Evolutionary conservation across 768 basidiomycete genomes (phyloP).

Genomic region (Trametes villosa): DNA sequence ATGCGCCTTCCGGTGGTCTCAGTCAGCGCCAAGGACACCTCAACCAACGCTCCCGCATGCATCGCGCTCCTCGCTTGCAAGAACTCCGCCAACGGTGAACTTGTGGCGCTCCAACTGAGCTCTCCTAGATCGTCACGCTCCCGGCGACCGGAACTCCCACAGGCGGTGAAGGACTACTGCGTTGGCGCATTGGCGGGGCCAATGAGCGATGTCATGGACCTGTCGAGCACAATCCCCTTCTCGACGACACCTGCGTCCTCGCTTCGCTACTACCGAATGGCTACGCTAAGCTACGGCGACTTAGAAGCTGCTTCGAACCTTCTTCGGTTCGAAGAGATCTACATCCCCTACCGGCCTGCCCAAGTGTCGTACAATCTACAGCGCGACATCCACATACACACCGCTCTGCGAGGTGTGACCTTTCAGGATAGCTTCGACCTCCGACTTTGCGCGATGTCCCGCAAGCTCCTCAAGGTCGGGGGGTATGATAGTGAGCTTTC

Average conservation of each 20-base stretch:
- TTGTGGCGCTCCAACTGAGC: conserved; percentile 6
- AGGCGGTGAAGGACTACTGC: not conserved
- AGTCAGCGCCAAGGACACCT: not conserved
- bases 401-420: not conserved
- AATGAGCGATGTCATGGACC: conserved; percentile 2
- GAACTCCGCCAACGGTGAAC: not conserved
- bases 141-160: no score
- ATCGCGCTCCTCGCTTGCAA: conserved; percentile 12
- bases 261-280: conserved; percentile 6
- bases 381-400: not conserved
- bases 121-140: no score
- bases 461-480: not conserved
- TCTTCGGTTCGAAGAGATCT: conserved; percentile 2
- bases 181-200: not conserved
- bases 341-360: conserved; percentile 15
- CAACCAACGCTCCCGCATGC: not conserved
- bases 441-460: not conserved
- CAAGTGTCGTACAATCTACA: not conserved
- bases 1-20: conserved; percentile 5
- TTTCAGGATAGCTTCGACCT: conserved; percentile 4
- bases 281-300: not conserved
- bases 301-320: not conserved
- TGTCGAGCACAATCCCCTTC: not conserved
- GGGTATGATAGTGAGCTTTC: not conserved
- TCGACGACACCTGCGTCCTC: conserved; percentile 2